Percentiles rank a stretch among this genome's conserved stretches.
These are phyloP conservation scores for Lactifluus piperatus DNA, from an alignment of 768 basidiomycete species.

Conservation along the genomic window DNA sequence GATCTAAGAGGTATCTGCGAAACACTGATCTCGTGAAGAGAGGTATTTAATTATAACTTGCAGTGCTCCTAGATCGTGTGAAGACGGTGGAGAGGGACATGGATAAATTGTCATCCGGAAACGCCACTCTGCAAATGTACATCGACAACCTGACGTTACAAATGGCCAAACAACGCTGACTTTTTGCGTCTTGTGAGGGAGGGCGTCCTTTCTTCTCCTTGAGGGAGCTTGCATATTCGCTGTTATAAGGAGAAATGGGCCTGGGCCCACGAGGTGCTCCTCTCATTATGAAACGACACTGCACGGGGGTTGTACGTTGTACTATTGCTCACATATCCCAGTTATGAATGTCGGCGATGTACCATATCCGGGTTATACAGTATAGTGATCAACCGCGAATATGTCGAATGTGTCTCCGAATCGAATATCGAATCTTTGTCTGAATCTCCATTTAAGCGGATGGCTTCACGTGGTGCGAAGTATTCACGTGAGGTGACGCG, in stretches of 20 bases:
- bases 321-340: background rate
- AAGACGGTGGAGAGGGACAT: conserved; percentile 66
- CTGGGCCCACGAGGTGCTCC: background rate
- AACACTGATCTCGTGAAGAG: background rate
- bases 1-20: conserved; percentile 55
- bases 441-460: too few species aligned
- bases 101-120: conserved; percentile 72
- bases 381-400: too few species aligned
- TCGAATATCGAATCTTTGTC: too few species aligned
- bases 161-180: conserved; percentile 69
- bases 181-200: too few species aligned
- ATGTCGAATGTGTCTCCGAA: too few species aligned
- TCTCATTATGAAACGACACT: background rate
- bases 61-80: conserved; percentile 61
- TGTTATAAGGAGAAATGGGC: background rate
- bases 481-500: conserved; percentile 9
- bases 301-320: too few species aligned
- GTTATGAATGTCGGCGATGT: too few species aligned
- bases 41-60: background rate
- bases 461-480: background rate
- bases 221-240: background rate
- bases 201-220: background rate
- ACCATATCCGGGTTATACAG: too few species aligned
- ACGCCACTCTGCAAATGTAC: conserved; percentile 80
- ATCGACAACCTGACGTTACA: conserved; percentile 85